Conservation (phyloP, 768 basidiomycete species). For the Boletus reticulatus region DNA sequence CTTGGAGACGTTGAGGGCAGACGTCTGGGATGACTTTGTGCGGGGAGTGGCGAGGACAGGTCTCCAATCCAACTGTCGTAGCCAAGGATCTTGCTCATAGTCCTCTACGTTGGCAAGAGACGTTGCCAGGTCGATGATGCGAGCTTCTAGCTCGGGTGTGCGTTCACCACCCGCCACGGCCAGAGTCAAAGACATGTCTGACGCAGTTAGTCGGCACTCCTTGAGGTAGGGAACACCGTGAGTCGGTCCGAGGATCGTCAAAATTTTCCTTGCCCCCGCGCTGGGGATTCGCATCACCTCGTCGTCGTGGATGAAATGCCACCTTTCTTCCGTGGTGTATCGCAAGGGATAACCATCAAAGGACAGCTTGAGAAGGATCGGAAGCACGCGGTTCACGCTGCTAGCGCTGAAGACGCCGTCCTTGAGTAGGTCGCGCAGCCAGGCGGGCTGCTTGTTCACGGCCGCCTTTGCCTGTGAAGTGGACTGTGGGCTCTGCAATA, state of each 20-base stretch:
- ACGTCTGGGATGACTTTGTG: background rate
- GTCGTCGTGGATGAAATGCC: constrained; percentile 53
- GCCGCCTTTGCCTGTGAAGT: background rate
- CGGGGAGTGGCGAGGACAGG: constrained; percentile 16
- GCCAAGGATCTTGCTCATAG: constrained; percentile 48
- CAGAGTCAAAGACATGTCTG: constrained; percentile 43
- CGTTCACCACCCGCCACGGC: constrained; percentile 45
- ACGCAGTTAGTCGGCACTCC: constrained; percentile 40
- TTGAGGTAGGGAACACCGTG: constrained; percentile 48
- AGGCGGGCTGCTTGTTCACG: constrained; percentile 41
- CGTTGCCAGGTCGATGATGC: constrained; percentile 43
- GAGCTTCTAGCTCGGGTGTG: constrained; percentile 31
- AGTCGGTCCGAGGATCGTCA: constrained; percentile 43
- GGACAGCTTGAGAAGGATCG: constrained; percentile 61
- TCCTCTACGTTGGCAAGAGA: constrained; percentile 25
- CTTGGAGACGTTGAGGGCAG: constrained; percentile 26
- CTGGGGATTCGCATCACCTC: constrained; percentile 47
- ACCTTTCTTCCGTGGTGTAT: constrained; percentile 54
- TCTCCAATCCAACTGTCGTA: constrained; percentile 70
- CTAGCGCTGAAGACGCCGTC: constrained; percentile 40
- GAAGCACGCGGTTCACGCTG: constrained; percentile 51
- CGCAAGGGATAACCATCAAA: constrained; percentile 61
- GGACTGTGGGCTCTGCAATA: constrained; percentile 3
- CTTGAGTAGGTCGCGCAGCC: constrained; percentile 52
- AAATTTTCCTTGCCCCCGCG: constrained; percentile 40